Base-by-base conservation (phyloP, 225 moss, liverwort and hornwort genomes). In the Physcomitrium patens region DNA sequence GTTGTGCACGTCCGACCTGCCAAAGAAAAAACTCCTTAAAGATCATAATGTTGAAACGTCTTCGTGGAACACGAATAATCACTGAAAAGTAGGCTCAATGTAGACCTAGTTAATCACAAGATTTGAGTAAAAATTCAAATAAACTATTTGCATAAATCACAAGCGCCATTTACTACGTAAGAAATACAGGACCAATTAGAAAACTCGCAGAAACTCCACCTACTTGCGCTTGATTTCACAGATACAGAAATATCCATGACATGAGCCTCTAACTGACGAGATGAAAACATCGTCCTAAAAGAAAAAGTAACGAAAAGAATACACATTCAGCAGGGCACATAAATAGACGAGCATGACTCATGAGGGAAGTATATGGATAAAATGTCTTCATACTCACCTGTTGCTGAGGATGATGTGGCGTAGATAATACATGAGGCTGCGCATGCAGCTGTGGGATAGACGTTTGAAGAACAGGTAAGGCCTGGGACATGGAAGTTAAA, bases 381-480 rank as follows among this genome's bases (percentile, higher is more conserved):
- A 31, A 50, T 63, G 60, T 60, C 60, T 22, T 26, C 37, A 77
- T 16, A 76, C 73, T 59, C 65, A 92, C 92, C 88, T 88, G 92
- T 76, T 90, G 90, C 63, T 86, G 90, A 74, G 83, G 75, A 71
- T 84, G 84, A 53, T 87, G 92, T 60, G 77, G 76, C 70, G 88
- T 76, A 65, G 76, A 80, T 72, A 86, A 52, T 54, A 89, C 81
- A 80, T 86, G 76, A 73, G 83, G 75, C 50, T 88, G 82, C 47
- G 82, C 84, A 59, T 83, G 92, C 79, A 89, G 41, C 66, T 81
- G 92, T 11, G 79, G 67, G 69, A 89, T 65, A 51, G 87, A 75
- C 68, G 81, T 74, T 64, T 82, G 83, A 8, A 83, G 79, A 52
- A 81, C 79, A 24, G 88, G 81, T 67, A 88, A 75, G 18, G 83